These are phyloP conservation scores for Arachis hypogaea DNA, from an alignment of 306 rosid species.

Conservation along the genomic window DNA sequence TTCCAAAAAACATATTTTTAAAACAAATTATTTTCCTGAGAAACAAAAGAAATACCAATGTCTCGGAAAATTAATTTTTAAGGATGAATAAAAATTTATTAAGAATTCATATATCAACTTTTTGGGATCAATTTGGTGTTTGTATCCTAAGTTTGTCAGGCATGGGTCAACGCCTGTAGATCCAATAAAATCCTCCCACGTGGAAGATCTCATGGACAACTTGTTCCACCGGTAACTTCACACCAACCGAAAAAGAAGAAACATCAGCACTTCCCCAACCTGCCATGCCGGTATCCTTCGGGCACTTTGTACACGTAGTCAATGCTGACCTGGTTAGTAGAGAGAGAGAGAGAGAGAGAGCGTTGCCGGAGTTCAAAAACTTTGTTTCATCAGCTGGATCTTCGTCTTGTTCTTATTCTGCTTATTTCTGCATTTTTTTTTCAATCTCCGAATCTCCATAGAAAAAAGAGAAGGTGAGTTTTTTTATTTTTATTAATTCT, in stretches of 20 bases:
- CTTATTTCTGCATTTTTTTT: neutral
- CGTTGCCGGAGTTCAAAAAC: neutral
- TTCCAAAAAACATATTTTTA: too few relatives aligned
- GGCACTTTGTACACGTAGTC: conserved; percentile 18
- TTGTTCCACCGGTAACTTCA: neutral
- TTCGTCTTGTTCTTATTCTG: neutral
- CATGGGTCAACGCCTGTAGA: neutral
- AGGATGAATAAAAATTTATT: too few relatives aligned
- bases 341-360: neutral
- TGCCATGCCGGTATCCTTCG: conserved; percentile 14
- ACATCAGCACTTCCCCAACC: neutral
- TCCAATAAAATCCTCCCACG: neutral
- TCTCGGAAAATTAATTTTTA: too few relatives aligned
- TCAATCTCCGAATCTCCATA: neutral
- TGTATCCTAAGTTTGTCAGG: too few relatives aligned
- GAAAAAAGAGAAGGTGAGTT: neutral
- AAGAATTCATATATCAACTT: too few relatives aligned
- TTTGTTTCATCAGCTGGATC: neutral
- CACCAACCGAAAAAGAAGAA: neutral
- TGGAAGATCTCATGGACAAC: neutral
- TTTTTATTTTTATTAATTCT: too few relatives aligned
- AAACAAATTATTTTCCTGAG: too few relatives aligned
- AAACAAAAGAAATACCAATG: too few relatives aligned
- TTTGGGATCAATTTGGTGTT: too few relatives aligned
- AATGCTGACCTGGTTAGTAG: conserved; percentile 15